Evolutionary conservation across 805 yeast genomes (phyloP), one percentile per base, ranked within the genome.

Genomic region (Metschnikowia rubicola): DNA sequence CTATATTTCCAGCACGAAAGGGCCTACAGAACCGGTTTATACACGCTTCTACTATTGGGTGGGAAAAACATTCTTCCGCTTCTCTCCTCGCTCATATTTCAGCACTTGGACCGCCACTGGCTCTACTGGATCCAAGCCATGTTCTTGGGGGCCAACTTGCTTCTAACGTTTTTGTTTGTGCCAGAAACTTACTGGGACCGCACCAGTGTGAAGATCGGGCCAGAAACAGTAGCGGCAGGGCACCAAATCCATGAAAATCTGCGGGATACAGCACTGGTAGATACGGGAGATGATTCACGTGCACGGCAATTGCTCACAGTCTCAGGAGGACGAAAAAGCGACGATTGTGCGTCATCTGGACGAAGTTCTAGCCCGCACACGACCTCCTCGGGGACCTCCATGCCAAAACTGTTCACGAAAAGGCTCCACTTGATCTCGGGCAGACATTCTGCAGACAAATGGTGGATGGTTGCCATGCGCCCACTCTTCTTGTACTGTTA

Each of bases 181-280:
- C 86, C 86, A 3, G 86, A 81, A 48, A 81, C 86, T 1, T 81
- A 78, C 62, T 81, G 83, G 83, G 79, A 76, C 48, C 67, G 86
- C 47, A 59, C 76, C 1, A 83, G 84, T 5, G 67, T 64, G 17
- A 61, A 64, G 44, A 70, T 50, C 26, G 26, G 5, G 26, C 26
- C 26, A 21, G 26, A 21, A 21, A 1, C 26, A 21, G 26, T 21
- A 21, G 2, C 26, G 5, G 5, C 7, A 21, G 26, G 26, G 26
- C 26, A 3, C 26, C 26, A 7, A 21, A 21, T 21, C 26, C 26
- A 21, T 21, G 26, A 21, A 21, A 21, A 3, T 21, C 26, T 7
- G 26, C 26, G 26, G 5, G 26, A 21, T 21, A 21, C 26, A 7
- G 26, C 26, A 21, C 26, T 21, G 26, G 26, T 21, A 4, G 8